Evolutionary conservation across 2,329 filamentous ascomycete species (phyloP), one percentile per base, ranked within the genome.

Genomic region (Colletotrichum shisoi): DNA sequence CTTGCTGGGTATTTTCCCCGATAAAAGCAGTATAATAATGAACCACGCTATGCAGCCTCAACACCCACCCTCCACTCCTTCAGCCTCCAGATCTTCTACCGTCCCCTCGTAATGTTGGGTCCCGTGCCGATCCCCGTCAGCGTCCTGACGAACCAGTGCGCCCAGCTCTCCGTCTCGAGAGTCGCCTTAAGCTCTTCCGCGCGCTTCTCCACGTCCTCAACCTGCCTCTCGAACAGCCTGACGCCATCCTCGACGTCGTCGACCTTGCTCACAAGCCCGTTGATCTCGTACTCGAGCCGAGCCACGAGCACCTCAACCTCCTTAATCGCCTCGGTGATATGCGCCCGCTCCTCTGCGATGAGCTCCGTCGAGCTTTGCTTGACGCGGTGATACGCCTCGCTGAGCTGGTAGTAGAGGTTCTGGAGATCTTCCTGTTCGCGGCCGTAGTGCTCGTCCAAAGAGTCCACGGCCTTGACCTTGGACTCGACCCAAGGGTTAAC

Each of bases 241-340:
- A 96, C 87, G 1, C 91, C 91, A 69, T 93, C 91, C 74, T 97
- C 93, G 9, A 97, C 91, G 74, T 98, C 94, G 72, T 91, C 85
- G 11, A 97, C 90, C 73, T 93, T 93, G 54, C 89, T 88, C 56
- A 88, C 84, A n/a, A 98, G 81, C 17, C 89, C 88, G 67, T 90
- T 87, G 69, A 97, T 89, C 80, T 97, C 94, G 77, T 98, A 98
- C 73, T 98, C 94, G 62, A 98, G 83, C 77, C 94, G 94, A 21
- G 93, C 92, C 3, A 90, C 88, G 45, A 96, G 81, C 24, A 90
- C 86, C 75, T 96, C 93, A 15, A 97, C 83, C 70, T 95, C 91
- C 76, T 90, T 90, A 68, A 93, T 82, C 17, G 85, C 85, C 74
- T 95, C 92, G 4, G 85, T 86, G 44, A 96, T 81, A 59, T 85